These are phyloP conservation scores for Metschnikowia vanudenii DNA, from an alignment of 805 yeast genomes.

Conservation along the genomic window DNA sequence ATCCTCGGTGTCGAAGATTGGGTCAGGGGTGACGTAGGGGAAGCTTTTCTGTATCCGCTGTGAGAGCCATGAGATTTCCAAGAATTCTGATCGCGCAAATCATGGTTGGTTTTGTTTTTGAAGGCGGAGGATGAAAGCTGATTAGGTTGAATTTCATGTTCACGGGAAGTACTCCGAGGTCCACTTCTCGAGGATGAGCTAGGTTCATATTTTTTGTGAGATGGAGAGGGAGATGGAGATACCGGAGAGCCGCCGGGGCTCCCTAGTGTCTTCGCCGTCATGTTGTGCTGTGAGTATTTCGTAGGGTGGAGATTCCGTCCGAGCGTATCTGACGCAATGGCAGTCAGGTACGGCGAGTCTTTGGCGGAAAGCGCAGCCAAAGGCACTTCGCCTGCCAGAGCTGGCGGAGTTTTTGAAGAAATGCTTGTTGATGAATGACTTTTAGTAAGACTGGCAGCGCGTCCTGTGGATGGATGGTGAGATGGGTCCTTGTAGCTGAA, in stretches of 20 bases:
- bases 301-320: slow-evolving; percentile 15
- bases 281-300: slow-evolving; percentile 15
- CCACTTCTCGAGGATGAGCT: not conserved
- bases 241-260: slow-evolving; percentile 1
- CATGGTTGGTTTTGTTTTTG: not conserved
- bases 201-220: not conserved
- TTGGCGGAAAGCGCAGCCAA: slow-evolving; percentile 7
- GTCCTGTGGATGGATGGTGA: not conserved
- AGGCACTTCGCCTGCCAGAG: not conserved
- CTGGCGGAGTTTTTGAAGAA: not conserved
- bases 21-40: slow-evolving; percentile 4
- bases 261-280: slow-evolving; percentile 10
- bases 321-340: slow-evolving; percentile 10
- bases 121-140: not conserved
- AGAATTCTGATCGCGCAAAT: slow-evolving; percentile 1
- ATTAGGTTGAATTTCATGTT: not conserved
- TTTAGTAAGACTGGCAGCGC: slow-evolving; percentile 1
- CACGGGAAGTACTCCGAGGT: slow-evolving; percentile 2
- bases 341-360: slow-evolving; percentile 26
- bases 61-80: slow-evolving; percentile 1
- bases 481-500: slow-evolving; percentile 35
- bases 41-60: slow-evolving; percentile 2
- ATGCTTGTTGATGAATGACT: no score
- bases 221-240: not conserved
- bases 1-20: not conserved